These are phyloP conservation scores for Kwoniella dendrophila DNA, from an alignment of 768 basidiomycete genomes.

Conservation along the genomic window DNA sequence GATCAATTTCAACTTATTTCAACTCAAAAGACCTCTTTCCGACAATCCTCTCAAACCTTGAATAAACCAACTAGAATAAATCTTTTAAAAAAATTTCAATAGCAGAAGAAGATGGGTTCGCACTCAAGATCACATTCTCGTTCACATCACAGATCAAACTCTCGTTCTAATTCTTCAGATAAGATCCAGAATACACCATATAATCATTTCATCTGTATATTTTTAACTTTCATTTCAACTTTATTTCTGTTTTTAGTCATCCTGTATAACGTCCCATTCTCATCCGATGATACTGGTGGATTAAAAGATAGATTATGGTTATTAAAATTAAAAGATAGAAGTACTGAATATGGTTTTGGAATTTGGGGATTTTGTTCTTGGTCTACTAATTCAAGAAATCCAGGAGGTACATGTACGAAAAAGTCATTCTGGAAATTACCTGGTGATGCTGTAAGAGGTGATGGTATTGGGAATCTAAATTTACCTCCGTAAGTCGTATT, in stretches of 20 bases:
- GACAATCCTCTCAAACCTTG: no score
- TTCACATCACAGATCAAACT: background rate
- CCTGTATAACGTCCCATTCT: slow-evolving; percentile 18
- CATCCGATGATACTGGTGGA: background rate
- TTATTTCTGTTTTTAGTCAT: slow-evolving; percentile 20
- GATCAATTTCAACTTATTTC: no score
- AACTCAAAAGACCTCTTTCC: no score
- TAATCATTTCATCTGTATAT: slow-evolving; percentile 9
- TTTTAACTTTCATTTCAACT: slow-evolving; percentile 1
- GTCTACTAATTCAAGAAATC: background rate
- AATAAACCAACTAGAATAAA: no score
- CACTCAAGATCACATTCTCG: background rate
- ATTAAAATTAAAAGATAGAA: background rate
- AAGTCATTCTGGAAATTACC: slow-evolving; percentile 25
- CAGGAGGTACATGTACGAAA: background rate
- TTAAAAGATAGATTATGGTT: slow-evolving; percentile 6
- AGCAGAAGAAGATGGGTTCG: no score
- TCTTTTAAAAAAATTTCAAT: no score
- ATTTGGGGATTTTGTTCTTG: slow-evolving; percentile 30
- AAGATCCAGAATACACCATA: slow-evolving; percentile 5
- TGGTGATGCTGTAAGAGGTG: slow-evolving; percentile 3
- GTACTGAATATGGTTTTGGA: slow-evolving; percentile 17
- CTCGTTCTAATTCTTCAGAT: background rate
- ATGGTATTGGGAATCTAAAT: background rate
- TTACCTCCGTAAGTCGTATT: slow-evolving; percentile 24